Conservation (phyloP, 768 basidiomycete species). For the Nidula microcarpa region DNA sequence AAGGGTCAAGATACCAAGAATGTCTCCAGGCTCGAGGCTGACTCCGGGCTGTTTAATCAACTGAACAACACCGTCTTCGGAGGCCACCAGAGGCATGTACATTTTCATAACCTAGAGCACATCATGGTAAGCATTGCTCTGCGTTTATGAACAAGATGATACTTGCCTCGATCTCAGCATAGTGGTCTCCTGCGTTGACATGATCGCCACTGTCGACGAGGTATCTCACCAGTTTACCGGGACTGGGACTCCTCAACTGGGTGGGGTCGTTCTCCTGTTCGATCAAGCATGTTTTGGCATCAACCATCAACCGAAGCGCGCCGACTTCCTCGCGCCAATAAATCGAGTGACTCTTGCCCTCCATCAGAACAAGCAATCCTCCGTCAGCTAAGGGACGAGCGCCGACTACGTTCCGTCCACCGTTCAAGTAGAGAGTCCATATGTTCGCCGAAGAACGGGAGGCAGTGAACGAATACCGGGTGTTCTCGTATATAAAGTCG, state of each 20-base stretch:
- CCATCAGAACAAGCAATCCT: constrained; percentile 86
- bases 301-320: constrained; percentile 86
- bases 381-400: constrained; percentile 93
- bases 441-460: constrained; percentile 83
- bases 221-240: constrained; percentile 93
- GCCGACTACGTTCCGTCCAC: constrained; percentile 88
- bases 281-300: constrained; percentile 96
- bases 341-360: constrained; percentile 93
- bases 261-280: constrained; percentile 99
- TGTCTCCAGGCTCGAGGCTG: constrained; percentile 94
- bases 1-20: constrained; percentile 93
- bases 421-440: constrained; percentile 97
- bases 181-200: constrained; percentile 92
- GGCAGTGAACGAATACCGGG: constrained; percentile 93
- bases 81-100: constrained; percentile 97
- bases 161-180: constrained; percentile 94
- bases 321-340: constrained; percentile 99
- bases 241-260: constrained; percentile 91
- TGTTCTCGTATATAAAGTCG: constrained; percentile 97
- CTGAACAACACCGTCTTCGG: constrained; percentile 91
- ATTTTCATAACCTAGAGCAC: constrained; percentile 88
- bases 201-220: constrained; percentile 97
- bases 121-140: not conserved
- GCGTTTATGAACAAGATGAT: not conserved
- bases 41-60: constrained; percentile 98